Evolutionary conservation across 1,284 basidiomycete genomes (phyloP).

Genomic region (Xerocomus amazonicus): DNA sequence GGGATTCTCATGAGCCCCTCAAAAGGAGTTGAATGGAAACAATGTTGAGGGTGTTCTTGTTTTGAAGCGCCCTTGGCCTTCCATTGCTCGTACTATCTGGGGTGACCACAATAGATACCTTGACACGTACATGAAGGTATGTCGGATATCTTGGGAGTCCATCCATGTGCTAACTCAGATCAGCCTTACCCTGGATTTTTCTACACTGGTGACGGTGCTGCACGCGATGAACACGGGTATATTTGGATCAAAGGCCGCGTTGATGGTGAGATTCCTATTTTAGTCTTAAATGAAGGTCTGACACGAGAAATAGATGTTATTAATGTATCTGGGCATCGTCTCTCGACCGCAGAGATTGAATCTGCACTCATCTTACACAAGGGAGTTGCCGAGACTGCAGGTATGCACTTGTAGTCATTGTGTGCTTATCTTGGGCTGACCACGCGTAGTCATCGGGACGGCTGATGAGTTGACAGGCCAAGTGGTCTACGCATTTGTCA

Average conservation of each 20-base stretch:
- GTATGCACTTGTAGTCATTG: conserved; percentile 29
- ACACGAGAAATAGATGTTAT: conserved; percentile 62
- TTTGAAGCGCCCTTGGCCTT: conserved; percentile 89
- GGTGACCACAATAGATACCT: conserved; percentile 89
- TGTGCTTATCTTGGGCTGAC: conserved; percentile 1
- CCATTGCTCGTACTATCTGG: conserved; percentile 93
- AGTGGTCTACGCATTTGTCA: conserved; percentile 84
- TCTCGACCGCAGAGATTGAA: conserved; percentile 98
- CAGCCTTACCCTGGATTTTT: conserved; percentile 84
- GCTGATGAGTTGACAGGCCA: conserved; percentile 87
- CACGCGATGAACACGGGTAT: conserved; percentile 93
- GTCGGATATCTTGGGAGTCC: conserved; percentile 2
- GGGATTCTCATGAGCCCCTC: conserved; percentile 1
- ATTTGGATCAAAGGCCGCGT: conserved; percentile 98
- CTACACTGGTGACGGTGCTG: conserved; percentile 97
- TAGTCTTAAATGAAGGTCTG: conserved; percentile 1
- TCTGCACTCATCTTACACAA: conserved; percentile 91
- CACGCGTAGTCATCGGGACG: conserved; percentile 70
- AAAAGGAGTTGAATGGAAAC: conserved; percentile 71
- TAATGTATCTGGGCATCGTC: conserved; percentile 94
- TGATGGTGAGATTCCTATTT: conserved; percentile 64
- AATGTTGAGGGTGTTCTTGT: conserved; percentile 91
- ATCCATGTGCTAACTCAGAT: conserved; percentile 1
- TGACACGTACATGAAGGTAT: conserved; percentile 88
- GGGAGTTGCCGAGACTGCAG: conserved; percentile 93